phyloP scores from a whole-genome alignment of 768 basidiomycete species.

The Imleria badia region DNA sequence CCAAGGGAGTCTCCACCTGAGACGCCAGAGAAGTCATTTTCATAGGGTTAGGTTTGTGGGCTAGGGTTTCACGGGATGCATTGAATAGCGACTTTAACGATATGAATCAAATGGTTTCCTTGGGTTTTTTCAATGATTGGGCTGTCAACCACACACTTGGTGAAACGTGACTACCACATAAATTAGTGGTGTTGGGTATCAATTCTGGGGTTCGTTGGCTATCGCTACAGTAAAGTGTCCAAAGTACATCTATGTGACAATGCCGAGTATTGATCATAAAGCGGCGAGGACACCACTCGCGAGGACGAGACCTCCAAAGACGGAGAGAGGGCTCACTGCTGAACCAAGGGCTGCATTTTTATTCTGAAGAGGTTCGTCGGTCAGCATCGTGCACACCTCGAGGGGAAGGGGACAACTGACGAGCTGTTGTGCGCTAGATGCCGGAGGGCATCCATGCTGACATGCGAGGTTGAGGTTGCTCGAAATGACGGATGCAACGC shows the following conservation, averaged over 20 bases:
- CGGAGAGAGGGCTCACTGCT: constrained; percentile 12
- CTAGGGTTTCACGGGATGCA: background rate
- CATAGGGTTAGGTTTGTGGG: background rate
- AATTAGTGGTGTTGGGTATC: background rate
- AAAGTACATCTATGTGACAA: constrained; percentile 1
- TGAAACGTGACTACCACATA: background rate
- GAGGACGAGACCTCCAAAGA: constrained; percentile 24
- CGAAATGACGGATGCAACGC: constrained; percentile 12
- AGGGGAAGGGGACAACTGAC: constrained; percentile 7
- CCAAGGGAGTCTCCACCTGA: background rate
- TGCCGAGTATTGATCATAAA: constrained; percentile 5
- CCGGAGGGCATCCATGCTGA: constrained; percentile 19
- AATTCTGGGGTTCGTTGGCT: constrained; percentile 5
- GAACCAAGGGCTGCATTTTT: constrained; percentile 23
- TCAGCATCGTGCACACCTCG: background rate
- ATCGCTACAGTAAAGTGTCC: constrained; percentile 19
- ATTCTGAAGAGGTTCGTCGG: constrained; percentile 6
- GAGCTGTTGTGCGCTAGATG: constrained; percentile 21
- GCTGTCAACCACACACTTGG: background rate
- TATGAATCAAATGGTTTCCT: background rate
- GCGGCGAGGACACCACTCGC: constrained; percentile 20
- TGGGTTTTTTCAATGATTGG: no score
- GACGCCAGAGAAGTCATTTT: background rate
- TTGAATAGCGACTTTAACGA: background rate
- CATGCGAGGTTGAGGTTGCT: constrained; percentile 29